Evolutionary conservation across 192 early-diverging fungal species (phyloP).

Genomic region (Allomyces arbusculus): DNA sequence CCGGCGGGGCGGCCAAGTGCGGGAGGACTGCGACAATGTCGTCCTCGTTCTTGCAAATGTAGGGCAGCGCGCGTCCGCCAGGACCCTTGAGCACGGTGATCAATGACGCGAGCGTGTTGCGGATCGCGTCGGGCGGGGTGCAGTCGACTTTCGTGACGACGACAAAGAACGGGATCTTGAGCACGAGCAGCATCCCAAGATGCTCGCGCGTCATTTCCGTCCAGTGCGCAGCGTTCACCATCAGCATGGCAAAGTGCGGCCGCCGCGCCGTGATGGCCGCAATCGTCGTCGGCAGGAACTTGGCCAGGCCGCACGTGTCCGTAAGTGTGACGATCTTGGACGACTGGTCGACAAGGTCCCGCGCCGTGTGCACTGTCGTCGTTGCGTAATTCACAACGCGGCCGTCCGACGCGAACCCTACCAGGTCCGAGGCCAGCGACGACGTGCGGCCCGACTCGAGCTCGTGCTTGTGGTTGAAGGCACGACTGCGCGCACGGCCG

Average conservation of each 20-base stretch:
- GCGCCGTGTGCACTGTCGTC: conserved; percentile 41
- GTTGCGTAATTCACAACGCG: conserved; percentile 55
- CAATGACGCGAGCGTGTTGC: conserved; percentile 22
- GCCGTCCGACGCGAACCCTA: conserved; percentile 59
- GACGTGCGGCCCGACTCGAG: conserved; percentile 80
- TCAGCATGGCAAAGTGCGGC: conserved; percentile 73
- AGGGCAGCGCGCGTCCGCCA: conserved; percentile 15
- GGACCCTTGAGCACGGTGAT: conserved; percentile 23
- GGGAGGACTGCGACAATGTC: conserved; percentile 14
- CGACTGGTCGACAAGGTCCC: conserved; percentile 54
- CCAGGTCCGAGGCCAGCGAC: conserved; percentile 63
- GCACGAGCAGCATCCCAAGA: conserved; percentile 50
- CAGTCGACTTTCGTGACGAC: conserved; percentile 72
- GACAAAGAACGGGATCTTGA: conserved; percentile 65
- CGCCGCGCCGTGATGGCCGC: conserved; percentile 73
- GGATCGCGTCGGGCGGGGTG: conserved; percentile 24
- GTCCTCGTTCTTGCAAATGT: conserved; percentile 18
- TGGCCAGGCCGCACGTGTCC: conserved; percentile 75
- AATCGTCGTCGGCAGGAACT: conserved; percentile 76
- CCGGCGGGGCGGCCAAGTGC: conserved; percentile 8
- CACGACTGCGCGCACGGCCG: conserved; percentile 60
- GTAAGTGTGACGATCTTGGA: conserved; percentile 65
- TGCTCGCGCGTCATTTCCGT: conserved; percentile 57
- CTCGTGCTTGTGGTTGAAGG: conserved; percentile 80
- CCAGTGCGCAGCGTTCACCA: conserved; percentile 40